Evolutionary conservation across 2,329 filamentous ascomycete species (phyloP).

Genomic region (Phyllosticta citriasiana): DNA sequence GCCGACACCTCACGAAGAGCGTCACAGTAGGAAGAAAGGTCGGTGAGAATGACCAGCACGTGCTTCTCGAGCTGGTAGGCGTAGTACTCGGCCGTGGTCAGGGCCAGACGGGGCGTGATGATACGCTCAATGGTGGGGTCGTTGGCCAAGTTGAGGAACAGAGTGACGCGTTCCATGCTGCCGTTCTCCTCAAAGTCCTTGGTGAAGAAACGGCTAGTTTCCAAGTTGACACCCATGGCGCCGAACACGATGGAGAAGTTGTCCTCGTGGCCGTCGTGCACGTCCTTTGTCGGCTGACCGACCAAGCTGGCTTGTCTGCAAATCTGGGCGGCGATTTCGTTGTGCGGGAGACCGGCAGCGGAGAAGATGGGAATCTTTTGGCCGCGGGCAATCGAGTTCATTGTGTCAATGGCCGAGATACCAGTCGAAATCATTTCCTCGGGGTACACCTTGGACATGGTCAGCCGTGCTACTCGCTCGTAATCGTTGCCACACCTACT

Average conservation of each 20-base stretch:
- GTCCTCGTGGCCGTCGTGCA: slow-evolving; percentile 94
- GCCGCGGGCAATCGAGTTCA: slow-evolving; percentile 86
- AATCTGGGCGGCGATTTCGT: slow-evolving; percentile 98
- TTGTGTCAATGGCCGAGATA: slow-evolving; percentile 98
- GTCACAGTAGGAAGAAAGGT: slow-evolving; percentile 96
- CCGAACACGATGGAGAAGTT: slow-evolving; percentile 99
- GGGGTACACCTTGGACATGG: slow-evolving; percentile 65
- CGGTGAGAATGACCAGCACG: slow-evolving; percentile 95
- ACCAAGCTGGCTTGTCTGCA: slow-evolving; percentile 94
- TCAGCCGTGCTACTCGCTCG: slow-evolving; percentile 13
- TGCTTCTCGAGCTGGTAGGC: slow-evolving; percentile 99
- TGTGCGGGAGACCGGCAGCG: slow-evolving; percentile 93
- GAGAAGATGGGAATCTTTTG: slow-evolving; percentile 99
- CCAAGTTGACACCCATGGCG: slow-evolving; percentile 99
- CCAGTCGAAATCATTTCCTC: slow-evolving; percentile 99
- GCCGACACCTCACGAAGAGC: slow-evolving; percentile 97
- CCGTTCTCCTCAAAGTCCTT: slow-evolving; percentile 99
- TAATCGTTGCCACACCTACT: slow-evolving; percentile 46
- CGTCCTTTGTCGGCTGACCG: slow-evolving; percentile 75
- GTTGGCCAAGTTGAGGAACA: slow-evolving; percentile 98
- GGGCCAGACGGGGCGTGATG: slow-evolving; percentile 93
- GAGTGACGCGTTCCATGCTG: slow-evolving; percentile 89
- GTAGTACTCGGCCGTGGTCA: slow-evolving; percentile 99
- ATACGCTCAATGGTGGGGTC: slow-evolving; percentile 99
- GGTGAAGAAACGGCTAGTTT: slow-evolving; percentile 97